A percentile compares a stretch with the other conserved stretches of the same genome.
These are phyloP conservation scores for Exophiala bonariae DNA, from an alignment of 2,329 filamentous ascomycete species.

Conservation along the genomic window DNA sequence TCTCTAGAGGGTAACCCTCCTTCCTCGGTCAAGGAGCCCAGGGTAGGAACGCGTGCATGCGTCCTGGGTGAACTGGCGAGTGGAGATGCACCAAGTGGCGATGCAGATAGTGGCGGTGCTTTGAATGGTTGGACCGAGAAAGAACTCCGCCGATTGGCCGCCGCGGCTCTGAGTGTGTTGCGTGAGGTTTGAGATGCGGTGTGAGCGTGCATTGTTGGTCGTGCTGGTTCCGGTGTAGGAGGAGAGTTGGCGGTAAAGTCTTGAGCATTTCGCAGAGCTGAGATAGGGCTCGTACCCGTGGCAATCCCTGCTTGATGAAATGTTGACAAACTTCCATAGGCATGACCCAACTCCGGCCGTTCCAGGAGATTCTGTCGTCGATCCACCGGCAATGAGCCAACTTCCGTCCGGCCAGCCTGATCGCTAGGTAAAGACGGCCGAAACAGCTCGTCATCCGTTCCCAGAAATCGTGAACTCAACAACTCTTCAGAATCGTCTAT, in stretches of 20 bases:
- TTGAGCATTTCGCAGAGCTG: constrained; percentile 72
- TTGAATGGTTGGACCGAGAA: constrained; percentile 96
- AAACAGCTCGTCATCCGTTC: constrained; percentile 84
- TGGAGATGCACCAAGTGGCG: constrained; percentile 61
- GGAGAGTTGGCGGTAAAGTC: constrained; percentile 49
- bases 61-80: constrained; percentile 55
- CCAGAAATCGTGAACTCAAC: constrained; percentile 90
- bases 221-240: constrained; percentile 51
- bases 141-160: constrained; percentile 68
- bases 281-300: constrained; percentile 80
- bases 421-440: constrained; percentile 70
- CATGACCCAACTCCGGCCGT: constrained; percentile 67
- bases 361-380: constrained; percentile 47
- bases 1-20: constrained; percentile 40
- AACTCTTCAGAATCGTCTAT: constrained; percentile 89
- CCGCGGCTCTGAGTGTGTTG: constrained; percentile 48
- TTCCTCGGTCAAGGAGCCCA: constrained; percentile 41
- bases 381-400: constrained; percentile 73
- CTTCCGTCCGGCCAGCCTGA: constrained; percentile 32
- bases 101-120: constrained; percentile 88
- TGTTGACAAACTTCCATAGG: constrained; percentile 86
- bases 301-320: constrained; percentile 77
- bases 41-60: constrained; percentile 40
- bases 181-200: constrained; percentile 49
- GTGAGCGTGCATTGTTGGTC: constrained; percentile 46